Evolutionary conservation across 352 stramenopile species (phyloP).

Genomic region (Pythium volutum): DNA sequence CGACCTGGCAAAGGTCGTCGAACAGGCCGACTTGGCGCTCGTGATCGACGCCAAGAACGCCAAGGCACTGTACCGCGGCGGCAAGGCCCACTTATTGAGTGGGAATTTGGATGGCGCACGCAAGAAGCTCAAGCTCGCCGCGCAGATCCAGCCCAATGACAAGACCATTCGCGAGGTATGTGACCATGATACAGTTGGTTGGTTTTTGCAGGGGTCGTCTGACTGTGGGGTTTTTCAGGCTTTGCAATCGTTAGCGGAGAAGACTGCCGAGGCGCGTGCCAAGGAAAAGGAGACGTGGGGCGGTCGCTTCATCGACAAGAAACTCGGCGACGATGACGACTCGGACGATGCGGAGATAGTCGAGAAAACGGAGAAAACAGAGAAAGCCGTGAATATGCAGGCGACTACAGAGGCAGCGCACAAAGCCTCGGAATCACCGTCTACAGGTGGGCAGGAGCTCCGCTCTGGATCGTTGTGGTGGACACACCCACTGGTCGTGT

Average conservation of each 20-base stretch:
- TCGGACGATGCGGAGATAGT: neutral
- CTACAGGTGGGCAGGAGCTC: constrained; percentile 12
- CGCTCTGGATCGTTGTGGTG: constrained; percentile 7
- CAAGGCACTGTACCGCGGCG: constrained; percentile 82
- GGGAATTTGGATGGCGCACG: constrained; percentile 57
- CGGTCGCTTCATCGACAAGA: constrained; percentile 44
- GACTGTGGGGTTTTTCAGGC: constrained; percentile 12
- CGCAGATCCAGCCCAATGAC: constrained; percentile 59
- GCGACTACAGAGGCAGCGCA: neutral
- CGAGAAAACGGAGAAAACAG: too few species aligned
- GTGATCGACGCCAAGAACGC: constrained; percentile 71
- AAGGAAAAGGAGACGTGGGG: constrained; percentile 76
- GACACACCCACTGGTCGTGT: constrained; percentile 11
- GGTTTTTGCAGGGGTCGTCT: neutral
- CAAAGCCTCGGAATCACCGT: neutral
- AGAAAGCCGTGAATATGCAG: too few species aligned
- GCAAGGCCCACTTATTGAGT: constrained; percentile 51
- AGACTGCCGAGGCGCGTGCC: constrained; percentile 45
- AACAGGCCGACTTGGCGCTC: constrained; percentile 68
- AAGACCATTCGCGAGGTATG: constrained; percentile 62
- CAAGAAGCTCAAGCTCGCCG: constrained; percentile 64
- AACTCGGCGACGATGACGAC: constrained; percentile 4
- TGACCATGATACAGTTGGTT: too few species aligned
- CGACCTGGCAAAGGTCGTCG: constrained; percentile 48
- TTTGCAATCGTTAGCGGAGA: constrained; percentile 45